Base-by-base conservation (phyloP, 1,284 basidiomycete genomes). In the Cryptococcus wingfieldii region DNA sequence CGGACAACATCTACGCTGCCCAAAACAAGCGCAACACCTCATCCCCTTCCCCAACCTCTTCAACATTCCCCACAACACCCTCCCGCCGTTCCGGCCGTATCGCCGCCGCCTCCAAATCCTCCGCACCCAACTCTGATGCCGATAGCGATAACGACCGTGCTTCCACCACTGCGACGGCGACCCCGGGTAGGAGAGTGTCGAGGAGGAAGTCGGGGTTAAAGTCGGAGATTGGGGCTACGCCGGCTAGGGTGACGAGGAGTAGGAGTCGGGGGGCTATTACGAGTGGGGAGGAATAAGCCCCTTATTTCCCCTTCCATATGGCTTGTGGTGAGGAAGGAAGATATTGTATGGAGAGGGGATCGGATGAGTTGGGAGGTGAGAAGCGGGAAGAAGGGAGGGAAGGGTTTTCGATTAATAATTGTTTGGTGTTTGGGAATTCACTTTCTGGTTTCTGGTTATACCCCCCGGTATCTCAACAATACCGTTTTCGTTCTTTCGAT, bases 1-100 rank as follows among this genome's bases (percentile, higher is more conserved):
- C 77, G 14, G 71, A 73, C 65, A 69, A 67, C 65, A 79, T 79
- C 65, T 79, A 79, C 63, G 68, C 70, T 38, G 62, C 60, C 51
- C 62, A 66, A 34, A 49, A 53, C 50, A 64, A 65, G 38, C 61
- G 60, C 41, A 45, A 62, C 47, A 50, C 53, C 63, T 23, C 53
- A 53, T 47, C 54, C 25, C 42, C 62, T 9, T 53, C 61, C 34
- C 41, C 55, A 2, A 39, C 59, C 28, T 42, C 59, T 34, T 43
- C 59, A 16, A 44, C 54, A 1, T 25, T 52, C 28, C 58, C 58
- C 19, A 53, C 53, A 19, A 60, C 59, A 14, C 60, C 58, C 7
- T 56, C 67, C 25, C 54, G 68, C 25, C 60, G 66, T 52, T 68
- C 66, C 9, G 55, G 61, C 46, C 56, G 66, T 23, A 51, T 68